Conservation (phyloP, 805 yeast genomes). For the Hanseniaspora thailandica region DNA sequence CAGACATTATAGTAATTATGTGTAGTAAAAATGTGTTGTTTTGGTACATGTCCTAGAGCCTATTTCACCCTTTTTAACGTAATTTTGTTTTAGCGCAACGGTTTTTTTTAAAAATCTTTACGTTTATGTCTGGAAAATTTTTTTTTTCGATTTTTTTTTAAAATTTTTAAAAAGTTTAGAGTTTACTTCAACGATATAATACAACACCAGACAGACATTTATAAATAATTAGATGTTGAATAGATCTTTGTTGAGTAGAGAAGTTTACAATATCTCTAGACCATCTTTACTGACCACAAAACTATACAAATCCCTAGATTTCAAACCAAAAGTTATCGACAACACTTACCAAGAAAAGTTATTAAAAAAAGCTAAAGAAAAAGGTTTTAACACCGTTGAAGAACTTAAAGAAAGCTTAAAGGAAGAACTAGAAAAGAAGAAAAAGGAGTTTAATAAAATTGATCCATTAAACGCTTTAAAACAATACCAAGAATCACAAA, state of each 20-base stretch:
- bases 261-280: background rate
- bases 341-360: conserved; percentile 30
- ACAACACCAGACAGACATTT: no score
- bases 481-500: conserved; percentile 35
- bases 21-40: background rate
- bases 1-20: background rate
- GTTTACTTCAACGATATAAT: no score
- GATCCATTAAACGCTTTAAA: conserved; percentile 66
- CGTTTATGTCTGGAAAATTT: no score
- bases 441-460: conserved; percentile 44
- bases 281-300: background rate
- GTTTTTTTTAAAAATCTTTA: no score
- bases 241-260: background rate
- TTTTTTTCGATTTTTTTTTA: no score
- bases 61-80: no score
- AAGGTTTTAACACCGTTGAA: conserved; percentile 32
- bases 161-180: no score
- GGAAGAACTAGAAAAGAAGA: conserved; percentile 46
- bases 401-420: conserved; percentile 53
- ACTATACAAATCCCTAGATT: background rate
- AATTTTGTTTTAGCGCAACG: no score
- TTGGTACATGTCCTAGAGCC: no score
- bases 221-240: background rate
- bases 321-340: conserved; percentile 10
- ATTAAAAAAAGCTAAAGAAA: conserved; percentile 29